Evolutionary conservation across 208 protist genomes (phyloP), one percentile per base, ranked within the genome.

Genomic region (Crithidia acanthocephali): DNA sequence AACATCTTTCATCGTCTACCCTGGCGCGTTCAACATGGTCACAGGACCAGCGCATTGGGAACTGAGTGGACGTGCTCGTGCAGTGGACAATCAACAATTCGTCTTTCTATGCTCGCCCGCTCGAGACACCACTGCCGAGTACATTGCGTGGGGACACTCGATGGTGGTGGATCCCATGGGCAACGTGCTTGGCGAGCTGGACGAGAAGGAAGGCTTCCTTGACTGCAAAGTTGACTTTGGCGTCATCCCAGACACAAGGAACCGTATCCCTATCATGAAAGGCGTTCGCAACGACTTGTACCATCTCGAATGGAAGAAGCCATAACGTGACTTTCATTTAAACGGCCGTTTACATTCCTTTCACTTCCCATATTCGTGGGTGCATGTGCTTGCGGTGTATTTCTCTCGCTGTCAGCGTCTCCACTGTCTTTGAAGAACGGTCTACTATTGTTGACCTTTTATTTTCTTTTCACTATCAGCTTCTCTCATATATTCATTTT

Each of bases 11-110:
- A 63, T 99, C 22, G 76, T 99, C 11, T 99, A 97, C 76, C 98
- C 98, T 5, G 98, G 93, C 42, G 97, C 97, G 2, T 99, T 99
- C 81, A 99, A 99, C 81, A 99, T 99, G 97, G 97, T 98, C 9
- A 99, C 99, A 2, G 99, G 99, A 0, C 98, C 99, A 5, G 64
- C 87, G 0, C 99, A 99, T 76, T 99, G 99, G 98, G 93, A 99
- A 84, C 83, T 99, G 2, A 81, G 95, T 10, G 86, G 87, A 13
- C 76, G 98, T 37, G 77, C 92, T 2, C 91, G 98, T 30, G 94
- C 96, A 25, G 75, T 98, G 15, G 98, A 99, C 75, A 98, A 94
- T 64, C 98, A 99, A 80, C 74, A 98, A 13, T 99, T 89, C 70
- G 97, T 98, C 10, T 73, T 97, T 10, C 72, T 97, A 18, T 96